These are phyloP conservation scores for Acorus calamus DNA, from an alignment of 106 monocot species.

Conservation along the genomic window DNA sequence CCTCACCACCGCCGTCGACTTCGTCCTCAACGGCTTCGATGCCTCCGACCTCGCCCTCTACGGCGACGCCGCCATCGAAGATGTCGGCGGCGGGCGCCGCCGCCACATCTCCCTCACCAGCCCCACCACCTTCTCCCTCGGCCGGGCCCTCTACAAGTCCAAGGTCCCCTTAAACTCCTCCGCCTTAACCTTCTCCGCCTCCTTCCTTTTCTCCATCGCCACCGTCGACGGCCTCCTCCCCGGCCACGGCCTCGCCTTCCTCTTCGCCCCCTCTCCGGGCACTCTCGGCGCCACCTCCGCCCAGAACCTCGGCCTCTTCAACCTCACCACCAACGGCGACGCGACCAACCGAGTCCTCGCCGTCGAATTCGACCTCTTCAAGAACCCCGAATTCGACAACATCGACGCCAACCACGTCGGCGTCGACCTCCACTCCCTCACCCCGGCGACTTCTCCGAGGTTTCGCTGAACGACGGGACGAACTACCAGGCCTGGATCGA, in stretches of 20 bases:
- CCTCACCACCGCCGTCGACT: no score
- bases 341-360: conserved; percentile 10
- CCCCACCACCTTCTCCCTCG: no score
- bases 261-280: conserved; percentile 18
- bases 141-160: no score
- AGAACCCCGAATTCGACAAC: conserved; percentile 15
- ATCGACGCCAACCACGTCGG: conserved; percentile 11
- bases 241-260: conserved; percentile 33
- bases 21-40: no score
- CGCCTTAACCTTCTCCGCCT: conserved; percentile 10
- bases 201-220: conserved; percentile 29
- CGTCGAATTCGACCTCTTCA: conserved; percentile 15
- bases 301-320: conserved; percentile 34
- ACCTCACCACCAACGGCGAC: conserved; percentile 10
- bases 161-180: no score
- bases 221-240: conserved; percentile 6
- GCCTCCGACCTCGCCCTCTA: no score
- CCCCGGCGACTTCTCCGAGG: conserved; percentile 2
- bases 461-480: conserved; percentile 8
- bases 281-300: conserved; percentile 9
- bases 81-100: no score
- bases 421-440: conserved; percentile 9
- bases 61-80: no score
- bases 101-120: no score
- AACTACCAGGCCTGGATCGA: conserved; percentile 31